Evolutionary conservation across 2,329 filamentous ascomycete genomes (phyloP).

Genomic region (Neonectria neomacrospora): DNA sequence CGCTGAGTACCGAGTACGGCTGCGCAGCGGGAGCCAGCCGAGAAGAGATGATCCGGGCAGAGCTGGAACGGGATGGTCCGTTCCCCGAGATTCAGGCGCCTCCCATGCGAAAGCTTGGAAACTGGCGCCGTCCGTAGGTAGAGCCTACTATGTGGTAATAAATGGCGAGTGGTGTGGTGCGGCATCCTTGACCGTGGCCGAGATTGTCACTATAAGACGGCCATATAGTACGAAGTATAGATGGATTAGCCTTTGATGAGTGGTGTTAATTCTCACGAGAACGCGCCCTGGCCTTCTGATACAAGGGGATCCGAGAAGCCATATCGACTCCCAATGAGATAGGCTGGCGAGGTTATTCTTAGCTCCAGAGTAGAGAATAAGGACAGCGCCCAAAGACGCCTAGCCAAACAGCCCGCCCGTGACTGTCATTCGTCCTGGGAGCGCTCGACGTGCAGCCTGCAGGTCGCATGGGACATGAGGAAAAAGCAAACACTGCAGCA

Average conservation of each 20-base stretch:
- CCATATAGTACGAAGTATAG: not conserved
- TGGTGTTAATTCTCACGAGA: constrained; percentile 6
- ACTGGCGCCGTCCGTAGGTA: constrained; percentile 6
- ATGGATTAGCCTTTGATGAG: constrained; percentile 1
- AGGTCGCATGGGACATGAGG: constrained; percentile 13
- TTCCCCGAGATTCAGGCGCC: constrained; percentile 39
- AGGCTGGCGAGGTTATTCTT: constrained; percentile 22
- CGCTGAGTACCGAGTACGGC: constrained; percentile 4
- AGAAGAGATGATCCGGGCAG: constrained; percentile 32
- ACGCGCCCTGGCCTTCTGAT: not conserved
- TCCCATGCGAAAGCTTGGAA: constrained; percentile 12
- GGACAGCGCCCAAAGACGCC: constrained; percentile 8
- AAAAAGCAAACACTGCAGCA: constrained; percentile 19
- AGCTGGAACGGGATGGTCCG: constrained; percentile 40
- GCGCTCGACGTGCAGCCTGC: constrained; percentile 17
- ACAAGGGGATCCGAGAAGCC: not conserved
- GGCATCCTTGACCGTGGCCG: not conserved
- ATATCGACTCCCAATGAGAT: not conserved
- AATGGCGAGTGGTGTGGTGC: constrained; percentile 6
- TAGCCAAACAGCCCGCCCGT: not conserved
- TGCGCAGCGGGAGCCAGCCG: constrained; percentile 19
- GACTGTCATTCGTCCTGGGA: constrained; percentile 11
- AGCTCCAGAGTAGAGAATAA: constrained; percentile 15
- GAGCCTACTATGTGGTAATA: constrained; percentile 5
- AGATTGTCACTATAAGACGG: constrained; percentile 2